phyloP scores from a whole-genome alignment of 257 asterid species.

The Solanum raphanifolium region DNA sequence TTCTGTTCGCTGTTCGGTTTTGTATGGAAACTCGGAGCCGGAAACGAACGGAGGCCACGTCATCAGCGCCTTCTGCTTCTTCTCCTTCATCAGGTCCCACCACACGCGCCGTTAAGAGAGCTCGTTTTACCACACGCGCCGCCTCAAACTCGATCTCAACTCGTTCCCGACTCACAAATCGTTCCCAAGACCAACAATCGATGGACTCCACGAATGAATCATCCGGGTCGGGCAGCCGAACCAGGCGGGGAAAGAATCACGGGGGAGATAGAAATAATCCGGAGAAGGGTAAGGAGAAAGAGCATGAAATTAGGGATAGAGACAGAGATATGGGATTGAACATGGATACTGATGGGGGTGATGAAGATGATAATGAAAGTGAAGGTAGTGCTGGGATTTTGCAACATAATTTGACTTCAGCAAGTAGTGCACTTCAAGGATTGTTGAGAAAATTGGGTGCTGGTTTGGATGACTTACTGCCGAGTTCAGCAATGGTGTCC shows the following conservation, averaged over 20 bases:
- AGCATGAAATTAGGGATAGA: constrained; percentile 48
- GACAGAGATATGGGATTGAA: constrained; percentile 47
- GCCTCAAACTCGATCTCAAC: background rate
- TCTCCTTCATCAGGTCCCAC: background rate
- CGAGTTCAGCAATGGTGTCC: constrained; percentile 63
- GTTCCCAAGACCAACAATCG: background rate
- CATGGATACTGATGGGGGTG: constrained; percentile 48
- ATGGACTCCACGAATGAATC: background rate
- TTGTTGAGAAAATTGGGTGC: constrained; percentile 82
- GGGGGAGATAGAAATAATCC: constrained; percentile 32
- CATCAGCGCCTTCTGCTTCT: constrained; percentile 70
- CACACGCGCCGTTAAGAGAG: background rate
- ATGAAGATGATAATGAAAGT: constrained; percentile 72
- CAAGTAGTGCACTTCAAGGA: constrained; percentile 93
- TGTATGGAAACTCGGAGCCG: constrained; percentile 99
- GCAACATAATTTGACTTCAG: constrained; percentile 82
- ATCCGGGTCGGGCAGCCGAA: constrained; percentile 43
- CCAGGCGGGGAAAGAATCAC: constrained; percentile 72
- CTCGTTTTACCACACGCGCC: background rate
- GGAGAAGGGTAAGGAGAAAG: constrained; percentile 88
- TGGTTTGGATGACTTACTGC: constrained; percentile 90
- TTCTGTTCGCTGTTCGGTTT: constrained; percentile 35
- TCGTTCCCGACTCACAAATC: background rate
- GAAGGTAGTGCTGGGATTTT: constrained; percentile 78
- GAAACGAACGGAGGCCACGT: constrained; percentile 99